Evolutionary conservation across 2,329 filamentous ascomycete species (phyloP).

Genomic region (Botrytis hyacinthi): DNA sequence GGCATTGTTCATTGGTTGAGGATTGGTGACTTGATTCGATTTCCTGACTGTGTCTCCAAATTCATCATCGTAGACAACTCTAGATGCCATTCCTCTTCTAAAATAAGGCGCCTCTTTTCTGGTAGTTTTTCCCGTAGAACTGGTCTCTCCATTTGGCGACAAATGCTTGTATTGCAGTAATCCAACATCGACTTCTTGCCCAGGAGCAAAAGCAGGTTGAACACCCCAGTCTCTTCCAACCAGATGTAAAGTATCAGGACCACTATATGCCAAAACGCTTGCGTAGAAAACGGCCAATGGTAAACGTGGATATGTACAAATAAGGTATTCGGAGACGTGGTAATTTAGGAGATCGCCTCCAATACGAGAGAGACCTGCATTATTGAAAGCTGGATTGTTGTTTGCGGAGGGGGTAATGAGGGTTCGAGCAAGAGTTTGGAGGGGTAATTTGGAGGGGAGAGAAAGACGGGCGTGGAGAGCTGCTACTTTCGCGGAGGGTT

Average conservation of each 20-base stretch:
- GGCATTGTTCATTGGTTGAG: conserved; percentile 46
- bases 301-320: conserved; percentile 86
- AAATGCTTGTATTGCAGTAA: conserved; percentile 72
- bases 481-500: conserved; percentile 78
- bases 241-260: conserved; percentile 68
- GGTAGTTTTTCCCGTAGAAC: conserved; percentile 48
- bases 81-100: conserved; percentile 70
- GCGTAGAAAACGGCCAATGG: conserved; percentile 86
- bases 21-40: conserved; percentile 30
- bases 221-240: conserved; percentile 88
- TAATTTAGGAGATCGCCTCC: conserved; percentile 83
- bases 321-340: conserved; percentile 82
- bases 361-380: conserved; percentile 75
- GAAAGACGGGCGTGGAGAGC: conserved; percentile 87
- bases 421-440: conserved; percentile 81
- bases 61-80: conserved; percentile 78
- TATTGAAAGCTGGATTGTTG: conserved; percentile 78
- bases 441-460: conserved; percentile 75
- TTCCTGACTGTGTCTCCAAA: conserved; percentile 66
- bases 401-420: conserved; percentile 87
- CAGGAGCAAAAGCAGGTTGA: conserved; percentile 80
- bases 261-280: conserved; percentile 80
- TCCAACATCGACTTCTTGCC: conserved; percentile 87
- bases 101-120: conserved; percentile 54
- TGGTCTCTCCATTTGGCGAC: conserved; percentile 44